A percentile compares a stretch with the other conserved stretches of the same genome.
These are phyloP conservation scores for Actinomortierella ambigua DNA, from an alignment of 371 early-diverging fungal species.

Conservation along the genomic window DNA sequence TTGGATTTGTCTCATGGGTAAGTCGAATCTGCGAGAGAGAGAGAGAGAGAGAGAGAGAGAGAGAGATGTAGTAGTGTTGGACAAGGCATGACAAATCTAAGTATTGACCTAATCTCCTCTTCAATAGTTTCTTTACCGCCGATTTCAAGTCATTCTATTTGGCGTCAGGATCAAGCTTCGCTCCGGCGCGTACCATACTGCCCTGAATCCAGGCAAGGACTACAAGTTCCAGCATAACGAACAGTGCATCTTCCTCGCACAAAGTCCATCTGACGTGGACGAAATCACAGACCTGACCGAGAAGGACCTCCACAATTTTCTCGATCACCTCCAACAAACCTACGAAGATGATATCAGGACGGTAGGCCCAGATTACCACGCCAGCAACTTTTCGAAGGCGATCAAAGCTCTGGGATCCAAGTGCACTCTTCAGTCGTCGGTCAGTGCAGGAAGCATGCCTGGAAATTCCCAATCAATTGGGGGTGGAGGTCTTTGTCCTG, in stretches of 20 bases:
- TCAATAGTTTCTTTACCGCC: slow-evolving; percentile 56
- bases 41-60: too few species aligned
- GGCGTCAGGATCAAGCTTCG: slow-evolving; percentile 57
- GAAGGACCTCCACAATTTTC: slow-evolving; percentile 24
- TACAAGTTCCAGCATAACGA: slow-evolving; percentile 64
- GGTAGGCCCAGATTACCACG: slow-evolving; percentile 37
- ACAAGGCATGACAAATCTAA: too few species aligned
- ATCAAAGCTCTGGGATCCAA: slow-evolving; percentile 14
- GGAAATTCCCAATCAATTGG: too few species aligned
- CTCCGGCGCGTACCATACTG: slow-evolving; percentile 49
- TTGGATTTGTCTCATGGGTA: slow-evolving; percentile 66
- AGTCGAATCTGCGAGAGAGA: too few species aligned
- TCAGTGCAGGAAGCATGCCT: too few species aligned
- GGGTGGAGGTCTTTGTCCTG: background rate
- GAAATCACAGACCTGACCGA: slow-evolving; percentile 49
- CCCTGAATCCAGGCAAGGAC: slow-evolving; percentile 70
- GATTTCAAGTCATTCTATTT: slow-evolving; percentile 76
- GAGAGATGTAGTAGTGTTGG: too few species aligned
- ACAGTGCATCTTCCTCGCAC: slow-evolving; percentile 70
- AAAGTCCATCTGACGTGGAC: slow-evolving; percentile 60
- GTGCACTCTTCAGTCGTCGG: background rate
- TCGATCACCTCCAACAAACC: slow-evolving; percentile 30
- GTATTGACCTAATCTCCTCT: background rate
- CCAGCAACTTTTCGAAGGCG: slow-evolving; percentile 36
- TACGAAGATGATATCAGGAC: slow-evolving; percentile 18